Base-by-base conservation (phyloP, 2,329 filamentous ascomycete genomes). In the Fonsecaea pedrosoi region DNA sequence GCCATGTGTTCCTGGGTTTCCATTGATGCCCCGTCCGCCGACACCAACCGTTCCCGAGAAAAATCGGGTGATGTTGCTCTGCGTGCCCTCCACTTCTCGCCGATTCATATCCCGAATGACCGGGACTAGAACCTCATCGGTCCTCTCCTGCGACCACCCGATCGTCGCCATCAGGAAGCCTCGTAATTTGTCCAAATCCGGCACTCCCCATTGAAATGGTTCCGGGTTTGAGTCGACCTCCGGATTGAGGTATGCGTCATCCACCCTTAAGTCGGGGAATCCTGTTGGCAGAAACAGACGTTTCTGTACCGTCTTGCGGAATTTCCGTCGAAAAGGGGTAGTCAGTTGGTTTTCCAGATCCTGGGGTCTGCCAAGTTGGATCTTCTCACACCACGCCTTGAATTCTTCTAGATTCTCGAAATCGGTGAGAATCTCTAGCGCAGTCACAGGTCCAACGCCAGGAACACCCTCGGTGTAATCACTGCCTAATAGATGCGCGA, bases 101-200 rank as follows among this genome's bases (percentile, higher is more conserved):
- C 88, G 87, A 76, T 98, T 98, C 91, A 99, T 96, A 75, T 99
- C 95, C 64, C 89, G 86, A 70, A 99, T 95, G 1, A 99, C 96
- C 0, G 95, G 95, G 1, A 99, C 92, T 1, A 99, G 86, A 1
- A 99, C 91, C 78, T 99, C 95, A 74, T 99, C 95, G 0, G 94
- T 98, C 7, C 93, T 85, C 78, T 98, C 94, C 77, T 91, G 89
- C 62, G 85, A 89, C 95, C 95, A 99, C 0, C 95, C 95, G 72
- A 99, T 92, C 1, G 94, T 97, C 1, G 87, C 83, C 91, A 96
- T 97, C 42, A 99, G 82, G 74, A 95, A 99, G 32, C 85, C 83
- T 6, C 96, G 83, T 69, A 99, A 81, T 0, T 92, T 92, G 68
- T 95, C 92, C 0, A 99, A 84, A 75, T 99, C 94, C 0, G 95